phyloP scores from a whole-genome alignment of 768 basidiomycete genomes.

The Leccinum aurantiacum region DNA sequence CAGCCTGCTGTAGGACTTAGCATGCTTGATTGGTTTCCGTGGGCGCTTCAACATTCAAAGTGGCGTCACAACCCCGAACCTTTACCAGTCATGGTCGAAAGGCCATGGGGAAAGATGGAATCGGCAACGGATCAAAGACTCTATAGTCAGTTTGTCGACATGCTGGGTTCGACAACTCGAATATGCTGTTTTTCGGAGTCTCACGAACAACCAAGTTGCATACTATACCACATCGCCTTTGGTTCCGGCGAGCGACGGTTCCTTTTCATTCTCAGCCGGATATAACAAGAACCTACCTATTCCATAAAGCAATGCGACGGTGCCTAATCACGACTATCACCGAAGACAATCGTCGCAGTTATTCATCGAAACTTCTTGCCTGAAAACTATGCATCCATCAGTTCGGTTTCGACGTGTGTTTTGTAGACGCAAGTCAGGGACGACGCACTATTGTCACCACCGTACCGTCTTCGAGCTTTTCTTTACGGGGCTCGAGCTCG shows the following conservation, averaged over 20 bases:
- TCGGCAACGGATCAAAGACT: neutral
- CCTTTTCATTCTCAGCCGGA: too few relatives aligned
- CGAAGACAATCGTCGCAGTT: neutral
- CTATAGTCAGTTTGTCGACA: neutral
- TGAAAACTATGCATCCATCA: neutral
- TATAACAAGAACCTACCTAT: neutral
- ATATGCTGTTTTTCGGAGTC: neutral
- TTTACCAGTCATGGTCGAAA: too few relatives aligned
- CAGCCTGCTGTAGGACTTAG: too few relatives aligned
- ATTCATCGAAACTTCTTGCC: neutral
- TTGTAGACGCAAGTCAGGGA: neutral
- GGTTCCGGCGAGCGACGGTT: too few relatives aligned
- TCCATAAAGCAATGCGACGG: neutral
- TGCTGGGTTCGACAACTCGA: neutral
- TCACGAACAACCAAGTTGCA: neutral
- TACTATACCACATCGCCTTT: neutral
- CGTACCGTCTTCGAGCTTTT: constrained; percentile 50
- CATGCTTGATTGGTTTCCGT: too few relatives aligned
- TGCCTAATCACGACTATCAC: neutral
- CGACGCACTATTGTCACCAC: constrained; percentile 51
- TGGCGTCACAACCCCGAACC: too few relatives aligned
- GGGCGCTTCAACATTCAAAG: too few relatives aligned
- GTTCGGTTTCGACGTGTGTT: neutral
- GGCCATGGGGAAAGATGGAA: too few relatives aligned
- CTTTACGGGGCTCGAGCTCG: constrained; percentile 48